Percentiles rank a stretch among this genome's conserved stretches.
These are phyloP conservation scores for Ustilago esculenta DNA, from an alignment of 1,284 basidiomycete species.

Conservation along the genomic window DNA sequence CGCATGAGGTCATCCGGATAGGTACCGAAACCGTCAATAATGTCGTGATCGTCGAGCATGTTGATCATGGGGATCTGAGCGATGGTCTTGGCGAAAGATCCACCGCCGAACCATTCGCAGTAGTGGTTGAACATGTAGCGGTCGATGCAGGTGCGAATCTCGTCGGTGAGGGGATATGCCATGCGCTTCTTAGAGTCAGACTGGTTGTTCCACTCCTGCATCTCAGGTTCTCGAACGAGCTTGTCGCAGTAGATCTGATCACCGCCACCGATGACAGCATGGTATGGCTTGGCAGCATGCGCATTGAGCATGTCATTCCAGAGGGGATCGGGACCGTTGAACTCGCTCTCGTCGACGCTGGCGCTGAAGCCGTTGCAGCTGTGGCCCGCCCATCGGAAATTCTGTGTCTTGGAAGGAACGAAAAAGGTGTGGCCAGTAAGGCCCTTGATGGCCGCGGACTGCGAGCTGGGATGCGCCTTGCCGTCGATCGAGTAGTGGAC, in stretches of 20 bases:
- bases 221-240: conserved; percentile 66
- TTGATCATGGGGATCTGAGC: conserved; percentile 80
- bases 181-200: conserved; percentile 76
- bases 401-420: conserved; percentile 82
- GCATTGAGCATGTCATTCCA: conserved; percentile 89
- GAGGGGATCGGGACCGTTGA: conserved; percentile 71
- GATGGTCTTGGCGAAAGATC: conserved; percentile 91
- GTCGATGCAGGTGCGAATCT: conserved; percentile 82
- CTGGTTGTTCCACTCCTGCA: conserved; percentile 81
- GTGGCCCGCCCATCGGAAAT: conserved; percentile 89
- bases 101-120: conserved; percentile 76
- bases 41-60: conserved; percentile 74
- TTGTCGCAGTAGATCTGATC: conserved; percentile 65
- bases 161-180: conserved; percentile 75
- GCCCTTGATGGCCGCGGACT: conserved; percentile 47
- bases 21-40: conserved; percentile 92
- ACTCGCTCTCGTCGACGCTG: conserved; percentile 69
- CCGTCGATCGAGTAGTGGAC: conserved; percentile 74
- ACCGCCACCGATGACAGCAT: conserved; percentile 80
- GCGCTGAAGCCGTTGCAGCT: conserved; percentile 74
- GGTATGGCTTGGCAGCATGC: conserved; percentile 83
- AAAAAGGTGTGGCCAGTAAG: conserved; percentile 79
- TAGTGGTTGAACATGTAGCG: conserved; percentile 83
- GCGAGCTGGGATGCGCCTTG: conserved; percentile 46
- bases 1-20: conserved; percentile 68